Conservation (phyloP, 2,329 filamentous ascomycete species). For the Cladophialophora bantiana region DNA sequence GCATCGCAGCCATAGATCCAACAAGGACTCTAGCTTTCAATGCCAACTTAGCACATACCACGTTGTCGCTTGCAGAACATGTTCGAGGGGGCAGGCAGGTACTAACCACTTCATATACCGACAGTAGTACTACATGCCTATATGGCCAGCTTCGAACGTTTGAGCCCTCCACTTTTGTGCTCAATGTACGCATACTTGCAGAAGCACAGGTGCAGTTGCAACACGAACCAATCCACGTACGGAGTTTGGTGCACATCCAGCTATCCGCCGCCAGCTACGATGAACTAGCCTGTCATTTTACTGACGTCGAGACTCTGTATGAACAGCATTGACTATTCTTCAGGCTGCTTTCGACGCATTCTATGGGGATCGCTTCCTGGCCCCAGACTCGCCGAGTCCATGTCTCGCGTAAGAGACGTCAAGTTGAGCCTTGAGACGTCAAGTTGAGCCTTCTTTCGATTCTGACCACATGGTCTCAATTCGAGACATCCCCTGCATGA, state of each 20-base stretch:
- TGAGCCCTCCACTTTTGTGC: not conserved
- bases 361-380: not conserved
- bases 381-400: not conserved
- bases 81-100: not conserved
- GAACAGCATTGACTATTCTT: not conserved
- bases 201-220: not conserved
- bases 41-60: not conserved
- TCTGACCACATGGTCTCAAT: slow-evolving; percentile 24
- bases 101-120: not conserved
- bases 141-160: not conserved
- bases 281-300: not conserved
- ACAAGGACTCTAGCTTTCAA: not conserved
- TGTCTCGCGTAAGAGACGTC: not conserved
- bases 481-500: slow-evolving; percentile 28
- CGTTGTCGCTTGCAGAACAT: not conserved
- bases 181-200: not conserved
- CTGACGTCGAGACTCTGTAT: not conserved
- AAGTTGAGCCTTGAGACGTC: not conserved
- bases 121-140: not conserved
- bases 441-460: slow-evolving; percentile 2
- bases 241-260: not conserved
- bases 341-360: not conserved
- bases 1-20: not conserved
- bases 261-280: not conserved
- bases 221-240: slow-evolving; percentile 1